Percentiles rank a stretch among this genome's conserved stretches.
phyloP scores from a whole-genome alignment of 1,139 yeast species.

The Blastobotrys petasosporus region DNA sequence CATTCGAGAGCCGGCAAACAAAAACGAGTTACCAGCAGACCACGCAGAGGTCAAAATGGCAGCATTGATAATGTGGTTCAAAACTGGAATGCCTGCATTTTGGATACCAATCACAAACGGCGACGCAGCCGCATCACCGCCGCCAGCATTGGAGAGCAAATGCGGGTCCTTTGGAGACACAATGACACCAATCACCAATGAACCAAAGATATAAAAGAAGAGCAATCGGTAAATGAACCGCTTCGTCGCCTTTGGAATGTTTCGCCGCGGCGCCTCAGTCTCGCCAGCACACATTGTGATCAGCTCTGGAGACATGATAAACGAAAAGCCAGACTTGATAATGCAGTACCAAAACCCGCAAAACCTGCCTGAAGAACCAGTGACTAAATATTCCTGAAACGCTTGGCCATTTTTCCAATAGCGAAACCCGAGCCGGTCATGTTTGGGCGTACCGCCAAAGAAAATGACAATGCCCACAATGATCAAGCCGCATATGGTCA shows the following conservation, averaged over 20 bases:
- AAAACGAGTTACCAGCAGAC: conserved; percentile 52
- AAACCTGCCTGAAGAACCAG: conserved; percentile 49
- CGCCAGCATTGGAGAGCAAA: conserved; percentile 36
- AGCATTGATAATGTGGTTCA: conserved; percentile 40
- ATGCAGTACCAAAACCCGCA: conserved; percentile 60
- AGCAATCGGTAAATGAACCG: conserved; percentile 37
- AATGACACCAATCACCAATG: conserved; percentile 44
- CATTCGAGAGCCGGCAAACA: conserved; percentile 51
- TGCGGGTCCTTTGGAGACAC: conserved; percentile 41
- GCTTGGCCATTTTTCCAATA: conserved; percentile 14
- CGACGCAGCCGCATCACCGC: conserved; percentile 38
- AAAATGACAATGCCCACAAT: conserved; percentile 43
- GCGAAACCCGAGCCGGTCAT: conserved; percentile 18
- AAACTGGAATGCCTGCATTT: conserved; percentile 45
- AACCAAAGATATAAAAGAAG: conserved; percentile 38
- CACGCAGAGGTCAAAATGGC: conserved; percentile 47
- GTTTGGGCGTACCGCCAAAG: conserved; percentile 41
- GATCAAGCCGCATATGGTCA: conserved; percentile 43
- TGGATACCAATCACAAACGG: conserved; percentile 58
- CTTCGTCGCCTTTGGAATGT: conserved; percentile 36
- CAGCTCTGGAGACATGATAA: conserved; percentile 51
- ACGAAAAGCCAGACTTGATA: conserved; percentile 53
- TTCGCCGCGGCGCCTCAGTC: conserved; percentile 41
- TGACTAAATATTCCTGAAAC: conserved; percentile 34
- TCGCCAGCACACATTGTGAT: conserved; percentile 51